phyloP scores from a whole-genome alignment of 208 protist species.

The Trypanosoma cruzi region DNA sequence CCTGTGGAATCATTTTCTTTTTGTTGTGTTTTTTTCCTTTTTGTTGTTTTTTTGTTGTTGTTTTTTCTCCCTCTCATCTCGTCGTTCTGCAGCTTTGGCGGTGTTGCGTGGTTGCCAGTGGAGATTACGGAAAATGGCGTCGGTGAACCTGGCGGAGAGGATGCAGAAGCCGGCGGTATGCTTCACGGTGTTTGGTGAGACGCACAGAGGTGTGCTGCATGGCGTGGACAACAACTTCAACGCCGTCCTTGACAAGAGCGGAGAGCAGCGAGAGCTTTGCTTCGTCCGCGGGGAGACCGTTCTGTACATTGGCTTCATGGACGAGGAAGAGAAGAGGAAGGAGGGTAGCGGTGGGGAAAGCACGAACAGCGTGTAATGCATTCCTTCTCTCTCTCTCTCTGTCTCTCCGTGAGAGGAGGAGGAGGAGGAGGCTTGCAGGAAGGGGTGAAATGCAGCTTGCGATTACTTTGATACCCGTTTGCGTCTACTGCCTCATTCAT shows the following conservation, averaged over 20 bases:
- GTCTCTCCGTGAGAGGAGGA: too few species aligned
- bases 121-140: conserved; percentile 34
- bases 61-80: too few species aligned
- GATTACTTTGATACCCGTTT: too few species aligned
- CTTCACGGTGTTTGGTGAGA: conserved; percentile 55
- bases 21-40: too few species aligned
- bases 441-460: neutral
- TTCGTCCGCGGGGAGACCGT: conserved; percentile 84
- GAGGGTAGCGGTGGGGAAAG: too few species aligned
- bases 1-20: too few species aligned
- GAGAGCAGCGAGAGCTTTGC: conserved; percentile 24
- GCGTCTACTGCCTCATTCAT: too few species aligned
- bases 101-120: conserved; percentile 7
- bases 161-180: conserved; percentile 58
- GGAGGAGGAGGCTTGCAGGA: neutral
- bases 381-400: too few species aligned
- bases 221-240: conserved; percentile 75
- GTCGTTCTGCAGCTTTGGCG: too few species aligned
- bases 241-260: conserved; percentile 35
- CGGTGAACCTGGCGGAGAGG: conserved; percentile 54
- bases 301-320: conserved; percentile 68
- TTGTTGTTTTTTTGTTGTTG: too few species aligned
- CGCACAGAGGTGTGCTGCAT: conserved; percentile 51
- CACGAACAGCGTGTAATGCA: neutral
- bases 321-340: conserved; percentile 10